Evolutionary conservation across 345 rosid genomes (phyloP).

Genomic region (Arabis alpina): DNA sequence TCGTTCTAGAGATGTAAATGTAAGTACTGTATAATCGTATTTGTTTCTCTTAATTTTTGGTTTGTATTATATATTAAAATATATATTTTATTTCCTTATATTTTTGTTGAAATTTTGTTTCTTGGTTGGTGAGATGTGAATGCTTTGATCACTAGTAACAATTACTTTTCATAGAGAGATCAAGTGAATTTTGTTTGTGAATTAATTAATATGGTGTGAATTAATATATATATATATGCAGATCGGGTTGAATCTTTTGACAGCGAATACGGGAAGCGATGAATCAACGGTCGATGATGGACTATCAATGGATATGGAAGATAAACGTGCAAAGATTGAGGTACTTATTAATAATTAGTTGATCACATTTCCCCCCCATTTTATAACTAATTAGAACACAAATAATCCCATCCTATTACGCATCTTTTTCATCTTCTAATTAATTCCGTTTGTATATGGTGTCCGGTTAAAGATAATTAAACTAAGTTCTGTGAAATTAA

Average conservation of each 20-base stretch:
- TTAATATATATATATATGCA: constrained; percentile 20
- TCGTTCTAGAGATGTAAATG: constrained; percentile 58
- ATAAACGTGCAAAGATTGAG: constrained; percentile 67
- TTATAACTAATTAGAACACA: neutral
- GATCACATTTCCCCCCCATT: constrained; percentile 6
- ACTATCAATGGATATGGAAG: constrained; percentile 65
- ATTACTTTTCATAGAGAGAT: neutral
- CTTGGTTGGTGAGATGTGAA: constrained; percentile 32
- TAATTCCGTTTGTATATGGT: constrained; percentile 12
- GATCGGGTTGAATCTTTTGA: constrained; percentile 84
- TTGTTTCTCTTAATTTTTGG: too few species aligned
- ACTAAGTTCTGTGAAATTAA: neutral
- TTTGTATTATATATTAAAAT: too few species aligned
- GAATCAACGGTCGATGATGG: constrained; percentile 92
- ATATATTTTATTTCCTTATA: neutral
- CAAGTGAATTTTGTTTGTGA: constrained; percentile 13
- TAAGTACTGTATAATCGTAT: constrained; percentile 37
- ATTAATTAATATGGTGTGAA: neutral
- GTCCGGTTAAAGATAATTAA: neutral
- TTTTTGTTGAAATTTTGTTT: neutral
- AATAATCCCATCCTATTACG: constrained; percentile 1
- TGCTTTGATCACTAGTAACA: constrained; percentile 8
- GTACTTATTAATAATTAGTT: constrained; percentile 40
- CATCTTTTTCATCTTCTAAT: constrained; percentile 1
- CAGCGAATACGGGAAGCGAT: constrained; percentile 77